A percentile compares a stretch with the other conserved stretches of the same genome.
phyloP scores from a whole-genome alignment of 164 flowering plant genomes.

The Vitis rotundifolia region DNA sequence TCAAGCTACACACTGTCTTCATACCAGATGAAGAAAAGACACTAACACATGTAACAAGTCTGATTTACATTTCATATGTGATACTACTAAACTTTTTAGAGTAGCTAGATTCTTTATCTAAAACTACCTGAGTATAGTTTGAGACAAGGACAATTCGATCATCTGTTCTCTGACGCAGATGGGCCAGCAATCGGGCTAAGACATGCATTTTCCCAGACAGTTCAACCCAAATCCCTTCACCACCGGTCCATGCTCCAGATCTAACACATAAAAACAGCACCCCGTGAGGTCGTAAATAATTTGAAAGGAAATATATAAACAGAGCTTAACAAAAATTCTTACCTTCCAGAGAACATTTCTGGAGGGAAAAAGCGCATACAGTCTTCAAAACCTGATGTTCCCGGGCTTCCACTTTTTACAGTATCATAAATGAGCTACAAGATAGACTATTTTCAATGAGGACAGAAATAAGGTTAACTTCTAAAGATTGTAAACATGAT shows the following conservation, averaged over 20 bases:
- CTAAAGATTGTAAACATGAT: neutral
- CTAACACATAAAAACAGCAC: constrained; percentile 36
- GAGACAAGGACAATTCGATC: constrained; percentile 97
- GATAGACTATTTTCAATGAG: constrained; percentile 14
- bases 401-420: constrained; percentile 73
- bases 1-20: neutral
- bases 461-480: neutral
- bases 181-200: constrained; percentile 84
- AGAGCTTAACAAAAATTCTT: constrained; percentile 7
- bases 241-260: constrained; percentile 97
- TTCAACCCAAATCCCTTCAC: constrained; percentile 96
- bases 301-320: neutral
- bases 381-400: constrained; percentile 85
- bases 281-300: neutral
- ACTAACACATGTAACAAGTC: neutral
- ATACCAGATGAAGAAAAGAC: neutral
- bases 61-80: neutral
- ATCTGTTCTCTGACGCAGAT: constrained; percentile 80
- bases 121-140: constrained; percentile 90
- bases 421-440: constrained; percentile 94
- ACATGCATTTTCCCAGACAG: constrained; percentile 98
- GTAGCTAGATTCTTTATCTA: neutral
- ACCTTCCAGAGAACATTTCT: constrained; percentile 92
- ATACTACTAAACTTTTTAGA: neutral
- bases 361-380: constrained; percentile 90